These are phyloP conservation scores for Rhodosporidiobolus odoratus DNA, from an alignment of 768 basidiomycete species.

Conservation along the genomic window DNA sequence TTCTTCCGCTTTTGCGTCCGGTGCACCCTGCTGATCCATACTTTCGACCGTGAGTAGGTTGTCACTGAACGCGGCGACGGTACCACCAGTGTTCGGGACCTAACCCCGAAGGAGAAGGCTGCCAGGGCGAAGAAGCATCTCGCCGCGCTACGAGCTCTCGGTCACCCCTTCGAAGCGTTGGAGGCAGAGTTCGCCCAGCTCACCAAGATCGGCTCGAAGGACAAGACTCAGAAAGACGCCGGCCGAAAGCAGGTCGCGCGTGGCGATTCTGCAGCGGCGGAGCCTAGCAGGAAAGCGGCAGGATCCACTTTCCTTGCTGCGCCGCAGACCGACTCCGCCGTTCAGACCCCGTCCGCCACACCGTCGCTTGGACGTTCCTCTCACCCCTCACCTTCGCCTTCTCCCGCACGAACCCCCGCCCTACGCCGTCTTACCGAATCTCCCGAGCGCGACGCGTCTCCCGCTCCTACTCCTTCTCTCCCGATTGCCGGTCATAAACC, in stretches of 20 bases:
- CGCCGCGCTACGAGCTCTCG: slow-evolving; percentile 32
- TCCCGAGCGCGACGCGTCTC: slow-evolving; percentile 5
- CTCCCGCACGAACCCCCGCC: not conserved
- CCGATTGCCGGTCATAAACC: not conserved
- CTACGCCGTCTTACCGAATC: not conserved
- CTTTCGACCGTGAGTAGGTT: slow-evolving; percentile 9
- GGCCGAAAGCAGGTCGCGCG: not conserved
- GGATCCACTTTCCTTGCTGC: not conserved
- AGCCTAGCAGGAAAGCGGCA: not conserved
- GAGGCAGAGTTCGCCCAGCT: slow-evolving; percentile 24
- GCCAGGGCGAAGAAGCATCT: slow-evolving; percentile 32
- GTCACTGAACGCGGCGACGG: slow-evolving; percentile 27
- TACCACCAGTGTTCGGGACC: slow-evolving; percentile 13
- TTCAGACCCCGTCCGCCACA: not conserved
- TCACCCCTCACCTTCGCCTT: not conserved
- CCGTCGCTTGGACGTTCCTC: not conserved
- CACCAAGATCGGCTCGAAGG: not conserved
- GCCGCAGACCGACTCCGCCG: not conserved
- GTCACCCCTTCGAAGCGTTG: slow-evolving; percentile 24
- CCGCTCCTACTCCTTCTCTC: not conserved
- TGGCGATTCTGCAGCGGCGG: not conserved
- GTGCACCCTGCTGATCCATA: not conserved
- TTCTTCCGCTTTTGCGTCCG: not conserved
- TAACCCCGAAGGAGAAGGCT: slow-evolving; percentile 27
- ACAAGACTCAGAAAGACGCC: not conserved